Base-by-base conservation (phyloP, 2,329 filamentous ascomycete species). In the Neopestalotiopsis sp. region DNA sequence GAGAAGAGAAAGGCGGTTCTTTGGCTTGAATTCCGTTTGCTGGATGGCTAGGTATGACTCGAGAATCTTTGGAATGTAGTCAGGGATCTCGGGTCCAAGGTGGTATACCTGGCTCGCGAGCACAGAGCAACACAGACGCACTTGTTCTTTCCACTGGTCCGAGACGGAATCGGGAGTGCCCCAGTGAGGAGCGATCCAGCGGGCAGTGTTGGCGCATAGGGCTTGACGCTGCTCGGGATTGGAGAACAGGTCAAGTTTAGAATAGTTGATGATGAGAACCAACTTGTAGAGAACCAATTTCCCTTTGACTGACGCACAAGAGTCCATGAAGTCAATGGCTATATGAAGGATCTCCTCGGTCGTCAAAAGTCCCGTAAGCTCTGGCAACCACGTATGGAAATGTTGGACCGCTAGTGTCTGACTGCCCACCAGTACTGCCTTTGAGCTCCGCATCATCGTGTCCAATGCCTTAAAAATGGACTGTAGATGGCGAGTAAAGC, bases 351-450 rank as follows among this genome's bases (percentile, higher is more conserved):
- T 95, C 78, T 98, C 95, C 74, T 94, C 92, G 0, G 91, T 90
- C 4, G 88, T 89, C 76, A 98, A 86, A 49, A 96, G 85, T 1
- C 91, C 90, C 0, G 89, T 86, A 10, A 99, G 88, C 77, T 98
- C 95, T 0, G 96, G 95, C n/a, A 99, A 84, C 96, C 96, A 99
- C 0, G 93, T 93, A 77, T 98, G 95, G 78, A 98, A 97, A 78
- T 98, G 94, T 80, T 99, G 96, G 13, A 98, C 94, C 2, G 97
- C 91, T 64, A 99, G 84, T 0, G 96, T 98, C 81, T 99, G 97
- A 71, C 93, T 98, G 42, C 96, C 96, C 14, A 98, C 93, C 30
- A 98, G 84, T 20, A 95, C 91, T 0, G 96, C 93, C 2, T 94
- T 92, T 1, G 90, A 86, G 78, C 94, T 97, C 70, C 91, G 90